Conservation (phyloP, 2,329 filamentous ascomycete species). For the Drechslerella stenobrocha region DNA sequence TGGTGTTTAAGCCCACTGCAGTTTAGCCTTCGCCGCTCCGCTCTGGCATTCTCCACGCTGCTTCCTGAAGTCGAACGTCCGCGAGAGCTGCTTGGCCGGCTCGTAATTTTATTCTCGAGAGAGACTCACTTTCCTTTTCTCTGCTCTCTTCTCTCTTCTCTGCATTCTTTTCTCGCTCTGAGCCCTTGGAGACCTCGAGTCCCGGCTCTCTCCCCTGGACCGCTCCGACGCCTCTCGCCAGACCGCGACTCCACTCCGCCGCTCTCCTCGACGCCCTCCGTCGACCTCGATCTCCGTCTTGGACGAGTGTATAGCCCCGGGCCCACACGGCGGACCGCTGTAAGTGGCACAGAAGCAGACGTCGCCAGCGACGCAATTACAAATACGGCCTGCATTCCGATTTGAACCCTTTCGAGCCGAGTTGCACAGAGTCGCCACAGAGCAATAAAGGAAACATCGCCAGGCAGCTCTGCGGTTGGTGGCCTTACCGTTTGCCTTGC, state of each 20-base stretch:
- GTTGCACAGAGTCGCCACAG: neutral
- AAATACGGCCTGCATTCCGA: neutral
- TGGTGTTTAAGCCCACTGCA: neutral
- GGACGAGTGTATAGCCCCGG: neutral
- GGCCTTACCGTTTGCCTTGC: neutral
- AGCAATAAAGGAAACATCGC: too few relatives aligned
- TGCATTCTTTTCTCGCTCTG: too few relatives aligned
- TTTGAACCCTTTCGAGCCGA: conserved; percentile 5
- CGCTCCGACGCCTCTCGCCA: too few relatives aligned
- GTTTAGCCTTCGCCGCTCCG: neutral
- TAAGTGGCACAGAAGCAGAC: conserved; percentile 6
- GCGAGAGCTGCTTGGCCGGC: neutral
- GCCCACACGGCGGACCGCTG: neutral
- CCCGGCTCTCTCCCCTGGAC: too few relatives aligned
- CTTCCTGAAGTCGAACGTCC: conserved; percentile 1
- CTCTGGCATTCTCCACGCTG: conserved; percentile 2
- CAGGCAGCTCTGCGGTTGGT: neutral
- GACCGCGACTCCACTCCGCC: too few relatives aligned
- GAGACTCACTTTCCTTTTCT: too few relatives aligned
- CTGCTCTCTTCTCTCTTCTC: too few relatives aligned
- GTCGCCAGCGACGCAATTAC: conserved; percentile 6
- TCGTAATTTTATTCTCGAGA: neutral
- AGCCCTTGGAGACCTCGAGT: too few relatives aligned
- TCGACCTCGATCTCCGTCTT: conserved; percentile 2
- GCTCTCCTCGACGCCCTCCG: too few relatives aligned